Evolutionary conservation across 2,329 filamentous ascomycete species (phyloP).

Genomic region (Nannizziopsis arthrosporioides): DNA sequence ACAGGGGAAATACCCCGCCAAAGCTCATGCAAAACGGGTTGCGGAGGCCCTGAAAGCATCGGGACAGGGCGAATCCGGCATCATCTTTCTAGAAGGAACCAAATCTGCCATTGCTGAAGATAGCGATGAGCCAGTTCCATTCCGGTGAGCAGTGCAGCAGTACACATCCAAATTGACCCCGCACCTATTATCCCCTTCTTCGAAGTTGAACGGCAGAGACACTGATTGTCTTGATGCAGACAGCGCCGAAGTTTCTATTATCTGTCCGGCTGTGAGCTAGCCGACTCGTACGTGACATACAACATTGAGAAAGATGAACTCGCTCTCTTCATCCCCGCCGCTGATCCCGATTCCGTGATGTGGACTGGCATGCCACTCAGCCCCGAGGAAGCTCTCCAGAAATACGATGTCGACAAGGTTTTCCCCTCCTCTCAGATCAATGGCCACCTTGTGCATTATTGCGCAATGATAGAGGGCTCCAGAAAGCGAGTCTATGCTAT

Average conservation of each 20-base stretch:
- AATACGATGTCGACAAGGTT: slow-evolving; percentile 74
- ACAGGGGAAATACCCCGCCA: slow-evolving; percentile 62
- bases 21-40: slow-evolving; percentile 75
- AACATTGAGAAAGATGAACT: slow-evolving; percentile 61
- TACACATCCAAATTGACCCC: background rate
- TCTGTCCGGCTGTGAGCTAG: slow-evolving; percentile 69
- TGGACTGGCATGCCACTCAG: slow-evolving; percentile 84
- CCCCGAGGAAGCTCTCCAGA: slow-evolving; percentile 57
- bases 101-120: slow-evolving; percentile 75
- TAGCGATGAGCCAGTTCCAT: slow-evolving; percentile 70
- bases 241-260: slow-evolving; percentile 94
- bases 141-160: slow-evolving; percentile 51
- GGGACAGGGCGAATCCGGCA: slow-evolving; percentile 55
- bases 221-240: slow-evolving; percentile 5
- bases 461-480: slow-evolving; percentile 23
- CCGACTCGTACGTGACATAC: slow-evolving; percentile 72
- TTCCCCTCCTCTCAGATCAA: slow-evolving; percentile 63
- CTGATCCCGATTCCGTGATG: slow-evolving; percentile 77
- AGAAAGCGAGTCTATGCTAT: slow-evolving; percentile 60
- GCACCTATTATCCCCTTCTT: background rate
- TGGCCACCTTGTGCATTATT: slow-evolving; percentile 48
- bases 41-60: slow-evolving; percentile 58
- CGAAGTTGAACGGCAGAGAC: background rate
- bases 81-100: slow-evolving; percentile 81
- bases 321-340: slow-evolving; percentile 81